Base-by-base conservation (phyloP, 306 rosid species). In the Sophora flavescens region DNA sequence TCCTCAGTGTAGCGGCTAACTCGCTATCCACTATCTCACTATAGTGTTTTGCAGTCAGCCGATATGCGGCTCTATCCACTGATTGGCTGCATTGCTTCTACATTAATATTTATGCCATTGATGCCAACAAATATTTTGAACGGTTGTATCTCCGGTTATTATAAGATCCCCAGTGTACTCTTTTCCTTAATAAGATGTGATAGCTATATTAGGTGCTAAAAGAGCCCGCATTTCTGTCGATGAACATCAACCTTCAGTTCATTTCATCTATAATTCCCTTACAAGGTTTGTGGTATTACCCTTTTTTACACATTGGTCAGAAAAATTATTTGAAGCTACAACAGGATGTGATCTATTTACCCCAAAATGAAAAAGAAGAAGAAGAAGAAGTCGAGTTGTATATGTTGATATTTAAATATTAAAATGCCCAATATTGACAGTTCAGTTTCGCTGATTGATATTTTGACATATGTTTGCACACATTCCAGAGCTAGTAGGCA, bases 401-500 rank as follows among this genome's bases (percentile, higher is more conserved):
- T 52, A 59, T 71, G 48, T 13, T 66, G 12, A 16, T 39, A 26
- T 68, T 22, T 28, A 64, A 35, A 18, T 26, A 48, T 15, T 16
- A 8, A 26, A 75, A 16, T 26, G 32, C n/a, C 18, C 15, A 68
- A 22, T 64, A 12, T 28, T 13, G 14, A 22, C 17, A 6, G 77
- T 17, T 67, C 33, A 51, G 35, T 74, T 68, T 59, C 18, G 12
- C 47, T 39, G 26, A 57, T 35, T 87, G 45, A 73, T 53, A 14
- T 38, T 50, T 63, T 81, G 35, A 63, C 38, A 58, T 32, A 4
- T 71, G 36, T 59, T 77, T 70, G 73, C 51, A 66, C 64, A 68
- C 70, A 77, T 78, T 74, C 16, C 86, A 96, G 99, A 82, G 87
- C 92, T 83, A 92, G 99, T 79, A 92, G 83, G 77, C 84, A 78